A percentile compares a stretch with the other conserved stretches of the same genome.
phyloP scores from a whole-genome alignment of 148 eudicot genomes.

The Dianthus caryophyllus region DNA sequence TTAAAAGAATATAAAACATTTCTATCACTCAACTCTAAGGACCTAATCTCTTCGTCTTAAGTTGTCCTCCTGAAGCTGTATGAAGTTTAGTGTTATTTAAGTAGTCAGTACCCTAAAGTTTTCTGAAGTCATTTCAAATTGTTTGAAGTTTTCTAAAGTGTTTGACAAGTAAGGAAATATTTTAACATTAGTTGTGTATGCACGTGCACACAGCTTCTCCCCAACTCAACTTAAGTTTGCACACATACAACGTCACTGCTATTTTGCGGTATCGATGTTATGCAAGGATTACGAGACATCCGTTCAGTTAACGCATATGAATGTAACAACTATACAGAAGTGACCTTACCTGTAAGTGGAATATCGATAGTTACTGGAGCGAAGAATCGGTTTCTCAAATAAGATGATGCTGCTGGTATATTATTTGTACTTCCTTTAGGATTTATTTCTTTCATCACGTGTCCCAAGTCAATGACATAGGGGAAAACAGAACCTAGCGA shows the following conservation, averaged over 20 bases:
- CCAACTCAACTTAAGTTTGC: background rate
- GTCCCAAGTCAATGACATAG: constrained; percentile 56
- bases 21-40: background rate
- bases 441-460: constrained; percentile 67
- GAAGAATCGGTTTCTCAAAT: constrained; percentile 57
- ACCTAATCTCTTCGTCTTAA: too few species aligned
- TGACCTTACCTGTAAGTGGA: constrained; percentile 55
- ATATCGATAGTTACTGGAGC: constrained; percentile 62
- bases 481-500: constrained; percentile 58
- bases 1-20: background rate
- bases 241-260: background rate
- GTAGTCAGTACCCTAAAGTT: too few species aligned
- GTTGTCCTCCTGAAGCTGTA: too few species aligned
- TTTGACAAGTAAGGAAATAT: too few species aligned
- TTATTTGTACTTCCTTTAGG: constrained; percentile 46
- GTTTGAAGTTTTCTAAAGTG: too few species aligned
- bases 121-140: too few species aligned
- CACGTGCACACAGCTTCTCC: background rate
- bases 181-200: too few species aligned
- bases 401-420: constrained; percentile 62
- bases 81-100: too few species aligned
- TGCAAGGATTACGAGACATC: background rate
- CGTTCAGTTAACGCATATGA: background rate
- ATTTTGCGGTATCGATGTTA: background rate
- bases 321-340: background rate